Evolutionary conservation across 495 filamentous ascomycete genomes (phyloP).

Genomic region (Saxophila tyrrhenica): DNA sequence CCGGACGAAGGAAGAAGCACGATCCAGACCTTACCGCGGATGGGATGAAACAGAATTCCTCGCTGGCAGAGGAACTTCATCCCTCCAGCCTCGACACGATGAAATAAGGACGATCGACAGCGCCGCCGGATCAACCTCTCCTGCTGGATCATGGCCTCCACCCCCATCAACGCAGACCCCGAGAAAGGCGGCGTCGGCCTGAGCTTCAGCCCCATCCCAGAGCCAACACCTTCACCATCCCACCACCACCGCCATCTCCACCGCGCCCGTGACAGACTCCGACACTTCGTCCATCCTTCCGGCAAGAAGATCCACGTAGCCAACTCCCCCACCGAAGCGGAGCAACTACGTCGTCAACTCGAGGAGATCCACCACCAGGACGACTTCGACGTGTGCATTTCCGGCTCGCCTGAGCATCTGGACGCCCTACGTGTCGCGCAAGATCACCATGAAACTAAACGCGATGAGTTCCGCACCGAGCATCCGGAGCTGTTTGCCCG

Average conservation of each 20-base stretch:
- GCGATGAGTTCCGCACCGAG: slow-evolving; percentile 32
- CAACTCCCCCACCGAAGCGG: slow-evolving; percentile 39
- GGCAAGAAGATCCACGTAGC: slow-evolving; percentile 44
- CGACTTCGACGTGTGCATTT: slow-evolving; percentile 42
- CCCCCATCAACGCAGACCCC: neutral
- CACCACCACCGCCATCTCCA: slow-evolving; percentile 8
- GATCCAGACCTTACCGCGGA: no score
- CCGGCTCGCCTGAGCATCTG: slow-evolving; percentile 43
- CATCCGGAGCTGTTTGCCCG: slow-evolving; percentile 39
- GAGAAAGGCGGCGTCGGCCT: neutral
- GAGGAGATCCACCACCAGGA: slow-evolving; percentile 28
- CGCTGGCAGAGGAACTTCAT: no score
- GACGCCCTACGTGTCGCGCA: slow-evolving; percentile 38
- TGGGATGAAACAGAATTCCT: no score
- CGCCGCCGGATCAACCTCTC: no score
- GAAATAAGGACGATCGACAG: no score
- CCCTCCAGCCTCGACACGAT: no score
- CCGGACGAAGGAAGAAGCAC: no score
- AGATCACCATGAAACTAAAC: slow-evolving; percentile 36
- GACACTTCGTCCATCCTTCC: slow-evolving; percentile 40
- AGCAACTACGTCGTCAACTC: slow-evolving; percentile 32
- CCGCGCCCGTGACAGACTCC: slow-evolving; percentile 27
- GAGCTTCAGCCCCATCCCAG: neutral
- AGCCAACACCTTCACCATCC: neutral
- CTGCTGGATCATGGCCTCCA: neutral